Evolutionary conservation across 257 asterid genomes (phyloP), one percentile per base, ranked within the genome.

Genomic region (Plantago elongata): DNA sequence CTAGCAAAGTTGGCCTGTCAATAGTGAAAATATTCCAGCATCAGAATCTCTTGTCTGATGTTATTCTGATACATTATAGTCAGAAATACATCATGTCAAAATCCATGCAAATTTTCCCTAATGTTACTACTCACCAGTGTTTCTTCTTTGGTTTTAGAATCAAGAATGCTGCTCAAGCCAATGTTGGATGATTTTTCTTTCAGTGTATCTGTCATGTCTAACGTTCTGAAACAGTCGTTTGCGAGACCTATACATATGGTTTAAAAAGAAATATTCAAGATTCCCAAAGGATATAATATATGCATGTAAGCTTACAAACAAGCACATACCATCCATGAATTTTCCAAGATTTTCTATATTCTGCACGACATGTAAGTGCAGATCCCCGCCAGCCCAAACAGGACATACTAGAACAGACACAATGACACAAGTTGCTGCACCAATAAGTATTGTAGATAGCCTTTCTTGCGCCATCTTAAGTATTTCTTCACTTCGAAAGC

Each of bases 301-400:
- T 34, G 40, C 40, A 34, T 34, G 40, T 34, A 34, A 34, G 0
- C 8, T 3, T 34, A 7, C 4, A 34, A 4, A 34, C 13, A 9
- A 16, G 29, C 15, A 9, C 5, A 12, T 75, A 85, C 96, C 92
- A 79, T 85, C 77, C 49, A 88, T 64, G 74, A 76, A 81, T 42
- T 38, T 63, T 10, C 83, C 95, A n/a, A 88, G 86, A 50, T 70
- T 79, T 4, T 80, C 79, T 9, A 85, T 65, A 62, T 83, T 77
- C 5, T 61, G 30, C 29, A 92, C 92, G 0, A 83, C 79, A 3
- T 81, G 89, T 9, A 69, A 62, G 75, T 85, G 95, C 38, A 85
- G 96, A 70, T 88, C 96, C 51, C 81, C 77, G 14, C 96, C 96
- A 5, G 96, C 85, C 94, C 96, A 88, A 0, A 85, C 95, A 7